Percentiles rank a stretch among this genome's conserved stretches.
Conservation (phyloP, 768 basidiomycete species). For the Russula brevipes region DNA sequence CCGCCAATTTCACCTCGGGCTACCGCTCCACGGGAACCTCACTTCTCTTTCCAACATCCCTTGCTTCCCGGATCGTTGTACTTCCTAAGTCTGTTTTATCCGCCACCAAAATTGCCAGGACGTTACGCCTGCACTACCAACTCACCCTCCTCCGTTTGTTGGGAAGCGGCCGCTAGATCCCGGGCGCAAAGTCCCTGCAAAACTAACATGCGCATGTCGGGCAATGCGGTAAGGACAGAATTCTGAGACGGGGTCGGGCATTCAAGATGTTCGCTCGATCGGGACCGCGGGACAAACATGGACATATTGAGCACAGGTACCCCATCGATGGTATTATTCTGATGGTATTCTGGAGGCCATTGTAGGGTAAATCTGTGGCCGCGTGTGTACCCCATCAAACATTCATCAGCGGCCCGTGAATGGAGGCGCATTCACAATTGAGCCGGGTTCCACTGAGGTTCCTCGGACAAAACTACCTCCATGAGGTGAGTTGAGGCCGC, state of each 20-base stretch:
- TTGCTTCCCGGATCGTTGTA: background rate
- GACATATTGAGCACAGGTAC: background rate
- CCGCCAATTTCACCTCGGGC: background rate
- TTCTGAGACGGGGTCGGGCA: background rate
- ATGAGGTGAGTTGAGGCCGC: slow-evolving; percentile 12
- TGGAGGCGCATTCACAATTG: background rate
- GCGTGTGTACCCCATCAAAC: background rate
- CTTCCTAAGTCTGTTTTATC: background rate
- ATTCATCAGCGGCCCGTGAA: background rate
- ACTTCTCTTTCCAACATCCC: background rate
- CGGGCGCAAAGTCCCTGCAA: background rate
- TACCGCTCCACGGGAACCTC: background rate
- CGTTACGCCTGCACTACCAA: too few species aligned
- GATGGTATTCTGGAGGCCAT: background rate
- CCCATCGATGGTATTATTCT: too few species aligned
- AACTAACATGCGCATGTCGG: background rate
- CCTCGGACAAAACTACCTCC: background rate
- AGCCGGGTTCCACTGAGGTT: background rate
- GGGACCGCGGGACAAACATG: background rate
- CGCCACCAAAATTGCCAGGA: background rate
- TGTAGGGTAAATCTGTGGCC: background rate
- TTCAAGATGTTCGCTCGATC: background rate
- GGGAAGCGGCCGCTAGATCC: background rate
- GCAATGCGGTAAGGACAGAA: background rate
- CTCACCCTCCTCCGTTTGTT: too few species aligned